These are phyloP conservation scores for Neurospora sublineolata DNA, from an alignment of 495 filamentous ascomycete genomes.

Conservation along the genomic window DNA sequence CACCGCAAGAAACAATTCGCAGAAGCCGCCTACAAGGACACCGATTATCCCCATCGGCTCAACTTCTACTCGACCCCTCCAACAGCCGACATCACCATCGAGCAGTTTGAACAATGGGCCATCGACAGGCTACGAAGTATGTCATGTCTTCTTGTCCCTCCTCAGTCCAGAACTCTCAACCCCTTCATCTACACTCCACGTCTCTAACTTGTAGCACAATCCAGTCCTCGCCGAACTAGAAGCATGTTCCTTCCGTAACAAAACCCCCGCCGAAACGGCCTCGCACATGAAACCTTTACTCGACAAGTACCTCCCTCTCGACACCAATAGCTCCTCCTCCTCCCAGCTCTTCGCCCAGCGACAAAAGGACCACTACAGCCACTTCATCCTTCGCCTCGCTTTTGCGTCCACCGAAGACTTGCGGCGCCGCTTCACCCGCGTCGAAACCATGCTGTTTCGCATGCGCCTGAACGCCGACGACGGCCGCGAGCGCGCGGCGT, in stretches of 20 bases:
- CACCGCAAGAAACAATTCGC: conserved; percentile 82
- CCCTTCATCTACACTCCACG: no score
- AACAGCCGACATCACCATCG: conserved; percentile 87
- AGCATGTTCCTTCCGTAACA: conserved; percentile 90
- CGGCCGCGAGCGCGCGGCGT: conserved; percentile 53
- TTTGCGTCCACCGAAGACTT: conserved; percentile 88
- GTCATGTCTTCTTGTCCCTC: conserved; percentile 1
- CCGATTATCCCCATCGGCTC: conserved; percentile 71
- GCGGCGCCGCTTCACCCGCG: conserved; percentile 72
- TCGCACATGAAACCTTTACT: conserved; percentile 69
- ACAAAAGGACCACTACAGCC: conserved; percentile 93
- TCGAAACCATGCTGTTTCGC: conserved; percentile 81
- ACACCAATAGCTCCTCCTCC: conserved; percentile 57
- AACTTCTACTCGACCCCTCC: conserved; percentile 88
- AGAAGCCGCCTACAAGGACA: conserved; percentile 53
- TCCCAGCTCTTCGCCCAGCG: conserved; percentile 54
- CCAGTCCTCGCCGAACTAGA: conserved; percentile 90
- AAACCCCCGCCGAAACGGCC: conserved; percentile 62
- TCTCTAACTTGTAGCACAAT: background rate
- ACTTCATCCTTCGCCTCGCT: conserved; percentile 91
- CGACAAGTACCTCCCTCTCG: conserved; percentile 76
- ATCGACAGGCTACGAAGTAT: conserved; percentile 77
- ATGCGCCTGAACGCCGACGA: conserved; percentile 66
- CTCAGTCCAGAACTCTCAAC: no score
- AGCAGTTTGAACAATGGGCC: conserved; percentile 99